Percentiles rank a stretch among this genome's conserved stretches.
Conservation (phyloP, 176 grass and related monocot genomes). For the Ensete glaucum region DNA sequence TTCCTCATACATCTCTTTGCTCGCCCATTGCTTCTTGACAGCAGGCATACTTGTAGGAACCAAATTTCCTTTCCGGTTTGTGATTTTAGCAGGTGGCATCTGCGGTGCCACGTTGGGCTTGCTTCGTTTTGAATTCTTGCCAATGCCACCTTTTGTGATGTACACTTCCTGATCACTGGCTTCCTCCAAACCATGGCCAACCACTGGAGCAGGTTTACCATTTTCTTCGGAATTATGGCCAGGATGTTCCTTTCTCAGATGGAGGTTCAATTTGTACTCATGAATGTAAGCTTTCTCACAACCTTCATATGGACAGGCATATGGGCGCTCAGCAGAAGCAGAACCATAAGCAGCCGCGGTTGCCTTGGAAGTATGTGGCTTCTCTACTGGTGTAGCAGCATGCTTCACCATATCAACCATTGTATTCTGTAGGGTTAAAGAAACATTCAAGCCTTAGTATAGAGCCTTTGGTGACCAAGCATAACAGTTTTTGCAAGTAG, state of each 20-base stretch:
- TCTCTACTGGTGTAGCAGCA: background rate
- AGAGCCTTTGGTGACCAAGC: background rate
- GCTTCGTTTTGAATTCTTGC: slow-evolving; percentile 38
- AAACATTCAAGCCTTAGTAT: background rate
- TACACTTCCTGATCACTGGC: slow-evolving; percentile 20
- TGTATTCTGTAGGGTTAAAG: background rate
- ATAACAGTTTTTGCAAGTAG: background rate
- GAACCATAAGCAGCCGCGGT: slow-evolving; percentile 1
- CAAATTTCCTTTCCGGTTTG: slow-evolving; percentile 21
- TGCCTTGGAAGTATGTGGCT: slow-evolving; percentile 1
- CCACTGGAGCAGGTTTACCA: slow-evolving; percentile 4
- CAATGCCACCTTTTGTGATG: slow-evolving; percentile 12
- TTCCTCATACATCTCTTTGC: slow-evolving; percentile 3
- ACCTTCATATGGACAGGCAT: slow-evolving; percentile 60
- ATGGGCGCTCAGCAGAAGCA: slow-evolving; percentile 48
- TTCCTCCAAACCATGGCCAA: slow-evolving; percentile 1
- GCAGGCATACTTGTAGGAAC: slow-evolving; percentile 6
- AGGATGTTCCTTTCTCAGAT: slow-evolving; percentile 83
- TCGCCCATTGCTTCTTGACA: slow-evolving; percentile 30
- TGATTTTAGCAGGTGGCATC: slow-evolving; percentile 30
- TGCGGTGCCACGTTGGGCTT: slow-evolving; percentile 19
- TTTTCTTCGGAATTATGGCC: slow-evolving; percentile 49
- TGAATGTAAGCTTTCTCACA: slow-evolving; percentile 91
- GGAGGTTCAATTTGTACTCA: slow-evolving; percentile 92
- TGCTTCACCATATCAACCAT: slow-evolving; percentile 9